A percentile compares a stretch with the other conserved stretches of the same genome.
phyloP scores from a whole-genome alignment of 83 land plant species.

The Diphasiastrum complanatum region DNA sequence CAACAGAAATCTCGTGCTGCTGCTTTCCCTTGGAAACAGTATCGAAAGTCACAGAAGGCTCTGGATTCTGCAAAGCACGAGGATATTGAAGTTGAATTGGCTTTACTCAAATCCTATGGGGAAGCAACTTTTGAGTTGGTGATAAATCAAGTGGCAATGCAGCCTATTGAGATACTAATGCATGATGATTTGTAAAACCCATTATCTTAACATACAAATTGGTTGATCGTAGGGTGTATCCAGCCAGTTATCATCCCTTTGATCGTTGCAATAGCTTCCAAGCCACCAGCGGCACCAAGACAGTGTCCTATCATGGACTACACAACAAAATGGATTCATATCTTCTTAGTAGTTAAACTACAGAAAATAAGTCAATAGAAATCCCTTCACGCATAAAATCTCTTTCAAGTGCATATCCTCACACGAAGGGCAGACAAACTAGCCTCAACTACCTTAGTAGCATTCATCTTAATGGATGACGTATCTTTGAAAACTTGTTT shows the following conservation, averaged over 20 bases:
- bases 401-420: no score
- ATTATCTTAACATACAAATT: constrained; percentile 24
- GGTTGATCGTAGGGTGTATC: constrained; percentile 23
- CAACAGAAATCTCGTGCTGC: constrained; percentile 77
- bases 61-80: constrained; percentile 75
- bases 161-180: no score
- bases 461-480: constrained; percentile 69
- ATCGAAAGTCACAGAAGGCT: constrained; percentile 74
- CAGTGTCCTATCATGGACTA: constrained; percentile 29
- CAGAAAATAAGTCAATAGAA: no score
- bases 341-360: no score
- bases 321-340: neutral
- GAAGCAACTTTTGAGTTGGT: no score
- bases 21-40: constrained; percentile 68
- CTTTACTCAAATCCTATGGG: no score
- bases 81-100: no score
- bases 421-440: no score
- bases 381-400: no score
- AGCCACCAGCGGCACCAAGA: constrained; percentile 24
- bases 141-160: no score
- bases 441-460: constrained; percentile 89
- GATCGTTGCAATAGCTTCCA: constrained; percentile 23
- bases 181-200: no score
- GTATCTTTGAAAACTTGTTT: constrained; percentile 79
- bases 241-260: constrained; percentile 24